Conservation (phyloP, 345 rosid species). For the Salix caprea region DNA sequence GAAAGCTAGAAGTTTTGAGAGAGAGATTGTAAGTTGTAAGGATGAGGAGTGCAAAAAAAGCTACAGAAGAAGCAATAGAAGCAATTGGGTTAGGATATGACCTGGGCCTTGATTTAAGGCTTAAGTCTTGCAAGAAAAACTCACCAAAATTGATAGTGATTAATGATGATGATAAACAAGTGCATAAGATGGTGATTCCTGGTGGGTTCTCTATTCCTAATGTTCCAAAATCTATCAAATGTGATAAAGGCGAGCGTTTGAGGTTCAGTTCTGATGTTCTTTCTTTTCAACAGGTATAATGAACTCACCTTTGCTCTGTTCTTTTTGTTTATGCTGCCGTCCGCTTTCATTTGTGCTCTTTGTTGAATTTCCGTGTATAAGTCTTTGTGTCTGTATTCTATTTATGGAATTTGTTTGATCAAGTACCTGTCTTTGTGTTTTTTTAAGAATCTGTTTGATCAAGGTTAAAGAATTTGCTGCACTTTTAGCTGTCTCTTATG, state of each 20-base stretch:
- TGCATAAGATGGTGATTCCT: slow-evolving; percentile 28
- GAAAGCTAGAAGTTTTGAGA: background rate
- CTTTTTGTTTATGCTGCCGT: background rate
- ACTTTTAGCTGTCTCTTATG: background rate
- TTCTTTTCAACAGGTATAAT: slow-evolving; percentile 29
- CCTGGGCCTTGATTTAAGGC: slow-evolving; percentile 22
- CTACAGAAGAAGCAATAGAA: slow-evolving; percentile 23
- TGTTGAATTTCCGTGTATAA: background rate
- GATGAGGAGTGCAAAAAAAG: slow-evolving; percentile 16
- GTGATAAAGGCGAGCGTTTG: slow-evolving; percentile 31
- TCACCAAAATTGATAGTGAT: slow-evolving; percentile 5
- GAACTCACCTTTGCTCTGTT: background rate
- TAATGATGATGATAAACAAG: slow-evolving; percentile 9
- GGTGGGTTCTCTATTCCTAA: slow-evolving; percentile 27
- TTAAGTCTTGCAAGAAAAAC: slow-evolving; percentile 21
- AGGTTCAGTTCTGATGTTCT: slow-evolving; percentile 30
- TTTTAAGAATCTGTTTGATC: background rate
- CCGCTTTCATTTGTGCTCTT: background rate
- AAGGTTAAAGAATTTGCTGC: background rate
- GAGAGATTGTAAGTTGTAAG: background rate
- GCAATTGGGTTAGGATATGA: slow-evolving; percentile 32
- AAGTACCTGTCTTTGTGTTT: background rate
- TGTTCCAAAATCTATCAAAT: slow-evolving; percentile 25
- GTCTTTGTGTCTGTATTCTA: background rate
- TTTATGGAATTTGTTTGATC: background rate